These are phyloP conservation scores for Hortaea werneckii DNA, from an alignment of 2,329 filamentous ascomycete species.

Conservation along the genomic window DNA sequence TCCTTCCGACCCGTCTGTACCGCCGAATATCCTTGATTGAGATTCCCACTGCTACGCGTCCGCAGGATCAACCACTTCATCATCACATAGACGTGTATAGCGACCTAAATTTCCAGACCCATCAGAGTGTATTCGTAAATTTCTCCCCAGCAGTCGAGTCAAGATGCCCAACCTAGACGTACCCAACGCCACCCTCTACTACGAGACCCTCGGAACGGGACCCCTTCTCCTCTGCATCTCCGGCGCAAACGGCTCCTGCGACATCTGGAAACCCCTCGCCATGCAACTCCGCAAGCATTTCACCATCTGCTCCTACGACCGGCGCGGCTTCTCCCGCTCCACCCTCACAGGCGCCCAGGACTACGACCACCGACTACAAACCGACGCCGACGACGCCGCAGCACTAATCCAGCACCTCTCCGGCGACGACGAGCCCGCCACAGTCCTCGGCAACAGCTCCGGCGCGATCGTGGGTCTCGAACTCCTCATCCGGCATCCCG, in stretches of 20 bases:
- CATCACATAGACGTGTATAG: no score
- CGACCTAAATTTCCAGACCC: no score
- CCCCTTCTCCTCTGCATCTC: constrained; percentile 24
- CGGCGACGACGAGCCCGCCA: constrained; percentile 4
- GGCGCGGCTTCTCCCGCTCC: constrained; percentile 15
- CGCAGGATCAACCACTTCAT: no score
- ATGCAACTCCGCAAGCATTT: constrained; percentile 15
- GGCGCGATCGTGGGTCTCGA: constrained; percentile 8
- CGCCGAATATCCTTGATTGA: no score
- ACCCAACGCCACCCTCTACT: constrained; percentile 20
- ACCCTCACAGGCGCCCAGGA: constrained; percentile 12
- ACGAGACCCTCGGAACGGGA: constrained; percentile 20
- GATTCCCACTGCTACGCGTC: no score
- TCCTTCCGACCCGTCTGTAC: no score
- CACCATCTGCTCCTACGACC: constrained; percentile 23
- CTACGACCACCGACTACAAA: constrained; percentile 19
- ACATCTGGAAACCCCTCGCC: constrained; percentile 17
- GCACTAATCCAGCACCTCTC: constrained; percentile 10
- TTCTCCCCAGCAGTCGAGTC: no score
- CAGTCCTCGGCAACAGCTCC: constrained; percentile 9
- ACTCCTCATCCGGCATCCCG: constrained; percentile 6
- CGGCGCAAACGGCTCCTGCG: constrained; percentile 20
- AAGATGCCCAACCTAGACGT: constrained; percentile 14
- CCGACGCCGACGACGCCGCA: constrained; percentile 24
- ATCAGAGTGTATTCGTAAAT: no score